Evolutionary conservation across 2,329 filamentous ascomycete species (phyloP).

Genomic region (Verticillium albo-atrum): DNA sequence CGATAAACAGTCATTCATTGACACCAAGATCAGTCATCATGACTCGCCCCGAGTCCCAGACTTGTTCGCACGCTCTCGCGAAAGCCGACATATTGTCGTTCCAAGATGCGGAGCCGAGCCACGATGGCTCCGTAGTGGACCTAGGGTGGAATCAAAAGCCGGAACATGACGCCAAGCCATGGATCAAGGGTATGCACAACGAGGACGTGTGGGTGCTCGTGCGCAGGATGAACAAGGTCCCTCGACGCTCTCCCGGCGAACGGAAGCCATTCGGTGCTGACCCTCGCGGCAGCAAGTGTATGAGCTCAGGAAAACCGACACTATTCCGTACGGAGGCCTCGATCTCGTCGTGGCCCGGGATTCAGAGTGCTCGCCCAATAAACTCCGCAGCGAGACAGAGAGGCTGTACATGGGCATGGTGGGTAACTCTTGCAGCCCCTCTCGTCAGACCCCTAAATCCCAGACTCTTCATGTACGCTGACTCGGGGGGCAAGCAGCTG

Average conservation of each 20-base stretch:
- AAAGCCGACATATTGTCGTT: not conserved
- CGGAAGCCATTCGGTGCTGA: not conserved
- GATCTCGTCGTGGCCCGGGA: slow-evolving; percentile 60
- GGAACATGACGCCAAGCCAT: not conserved
- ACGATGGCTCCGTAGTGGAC: not conserved
- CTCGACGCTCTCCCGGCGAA: not conserved
- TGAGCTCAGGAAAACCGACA: slow-evolving; percentile 49
- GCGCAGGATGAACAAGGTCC: slow-evolving; percentile 58
- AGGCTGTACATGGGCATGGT: slow-evolving; percentile 58
- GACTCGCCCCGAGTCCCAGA: not conserved
- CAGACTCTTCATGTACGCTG: not conserved
- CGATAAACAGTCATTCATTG: not conserved
- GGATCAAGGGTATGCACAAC: slow-evolving; percentile 6
- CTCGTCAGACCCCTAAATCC: too few species aligned
- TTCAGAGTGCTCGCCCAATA: slow-evolving; percentile 42
- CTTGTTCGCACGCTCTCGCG: not conserved
- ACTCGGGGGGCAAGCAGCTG: slow-evolving; percentile 15
- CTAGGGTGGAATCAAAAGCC: not conserved
- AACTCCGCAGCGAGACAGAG: slow-evolving; percentile 33
- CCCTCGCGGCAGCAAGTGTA: slow-evolving; percentile 33
- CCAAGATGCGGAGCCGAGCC: not conserved
- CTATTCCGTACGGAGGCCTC: slow-evolving; percentile 48
- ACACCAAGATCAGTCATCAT: not conserved
- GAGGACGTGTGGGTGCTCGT: slow-evolving; percentile 57
- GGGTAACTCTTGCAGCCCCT: not conserved